These are phyloP conservation scores for Saturnispora besseyi DNA, from an alignment of 805 yeast species.

Conservation along the genomic window DNA sequence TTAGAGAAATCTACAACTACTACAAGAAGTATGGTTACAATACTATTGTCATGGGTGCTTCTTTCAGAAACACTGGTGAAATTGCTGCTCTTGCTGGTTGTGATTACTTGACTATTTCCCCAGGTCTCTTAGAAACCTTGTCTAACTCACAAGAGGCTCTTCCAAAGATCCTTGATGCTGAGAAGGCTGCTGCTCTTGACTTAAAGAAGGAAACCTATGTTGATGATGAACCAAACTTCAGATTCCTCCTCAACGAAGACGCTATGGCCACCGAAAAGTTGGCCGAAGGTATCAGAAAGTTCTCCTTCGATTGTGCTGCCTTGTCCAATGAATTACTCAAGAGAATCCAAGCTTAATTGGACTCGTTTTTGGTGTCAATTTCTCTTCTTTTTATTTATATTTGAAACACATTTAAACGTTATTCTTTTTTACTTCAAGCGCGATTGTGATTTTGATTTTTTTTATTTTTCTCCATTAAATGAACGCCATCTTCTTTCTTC, in stretches of 20 bases:
- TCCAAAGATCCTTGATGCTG: slow-evolving; percentile 73
- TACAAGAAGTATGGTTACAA: slow-evolving; percentile 95
- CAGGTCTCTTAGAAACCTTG: slow-evolving; percentile 83
- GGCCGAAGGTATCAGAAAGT: slow-evolving; percentile 95
- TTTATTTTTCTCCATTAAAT: not conserved
- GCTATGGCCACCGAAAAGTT: slow-evolving; percentile 98
- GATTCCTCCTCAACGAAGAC: slow-evolving; percentile 87
- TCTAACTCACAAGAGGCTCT: slow-evolving; percentile 67
- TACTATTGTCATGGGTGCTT: slow-evolving; percentile 99
- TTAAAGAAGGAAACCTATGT: slow-evolving; percentile 69
- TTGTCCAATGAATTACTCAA: slow-evolving; percentile 58
- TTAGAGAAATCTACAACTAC: slow-evolving; percentile 85
- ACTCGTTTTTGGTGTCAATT: not conserved
- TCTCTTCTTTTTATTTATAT: not conserved
- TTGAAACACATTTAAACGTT: not conserved
- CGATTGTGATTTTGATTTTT: not conserved
- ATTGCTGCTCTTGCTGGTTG: slow-evolving; percentile 95
- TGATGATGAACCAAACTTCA: slow-evolving; percentile 82
- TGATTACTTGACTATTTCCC: slow-evolving; percentile 93
- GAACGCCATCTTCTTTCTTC: not conserved
- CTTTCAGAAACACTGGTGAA: slow-evolving; percentile 96
- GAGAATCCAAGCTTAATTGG: slow-evolving; percentile 24
- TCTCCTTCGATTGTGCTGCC: slow-evolving; percentile 86
- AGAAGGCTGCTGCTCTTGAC: slow-evolving; percentile 46
- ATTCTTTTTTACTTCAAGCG: not conserved